These are phyloP conservation scores for Cyberlindnera americana DNA, from an alignment of 805 yeast genomes.

Conservation along the genomic window DNA sequence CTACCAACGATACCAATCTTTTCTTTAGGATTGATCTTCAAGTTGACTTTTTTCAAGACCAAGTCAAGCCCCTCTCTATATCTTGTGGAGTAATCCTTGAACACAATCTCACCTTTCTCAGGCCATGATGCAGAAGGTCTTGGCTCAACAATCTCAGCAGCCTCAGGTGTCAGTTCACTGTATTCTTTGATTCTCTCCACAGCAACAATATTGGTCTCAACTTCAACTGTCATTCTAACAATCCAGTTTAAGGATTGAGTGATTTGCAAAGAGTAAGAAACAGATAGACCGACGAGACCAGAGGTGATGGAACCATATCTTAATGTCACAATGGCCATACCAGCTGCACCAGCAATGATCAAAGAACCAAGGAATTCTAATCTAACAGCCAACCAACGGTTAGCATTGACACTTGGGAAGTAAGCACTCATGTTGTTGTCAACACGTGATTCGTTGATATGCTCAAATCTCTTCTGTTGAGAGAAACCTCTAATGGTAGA, in stretches of 20 bases:
- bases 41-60: slow-evolving; percentile 63
- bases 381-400: slow-evolving; percentile 97
- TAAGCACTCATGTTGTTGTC: slow-evolving; percentile 89
- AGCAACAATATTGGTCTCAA: slow-evolving; percentile 94
- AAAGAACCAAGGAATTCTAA: slow-evolving; percentile 88
- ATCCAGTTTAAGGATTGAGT: slow-evolving; percentile 96
- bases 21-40: slow-evolving; percentile 68
- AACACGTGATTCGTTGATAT: slow-evolving; percentile 63
- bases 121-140: slow-evolving; percentile 82
- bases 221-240: slow-evolving; percentile 98
- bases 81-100: slow-evolving; percentile 74
- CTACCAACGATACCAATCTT: slow-evolving; percentile 95
- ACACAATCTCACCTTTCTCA: slow-evolving; percentile 56
- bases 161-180: slow-evolving; percentile 77
- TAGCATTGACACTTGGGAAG: slow-evolving; percentile 88
- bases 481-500: slow-evolving; percentile 72
- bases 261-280: slow-evolving; percentile 87
- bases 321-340: slow-evolving; percentile 57
- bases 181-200: slow-evolving; percentile 94
- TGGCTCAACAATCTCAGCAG: slow-evolving; percentile 62
- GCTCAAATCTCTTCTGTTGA: slow-evolving; percentile 59
- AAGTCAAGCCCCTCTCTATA: slow-evolving; percentile 81
- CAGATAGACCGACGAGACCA: slow-evolving; percentile 91
- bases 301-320: slow-evolving; percentile 73
- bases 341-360: slow-evolving; percentile 83